A percentile compares a stretch with the other conserved stretches of the same genome.
phyloP scores from a whole-genome alignment of 2,329 filamentous ascomycete genomes.

The Pseudogymnoascus sp. region DNA sequence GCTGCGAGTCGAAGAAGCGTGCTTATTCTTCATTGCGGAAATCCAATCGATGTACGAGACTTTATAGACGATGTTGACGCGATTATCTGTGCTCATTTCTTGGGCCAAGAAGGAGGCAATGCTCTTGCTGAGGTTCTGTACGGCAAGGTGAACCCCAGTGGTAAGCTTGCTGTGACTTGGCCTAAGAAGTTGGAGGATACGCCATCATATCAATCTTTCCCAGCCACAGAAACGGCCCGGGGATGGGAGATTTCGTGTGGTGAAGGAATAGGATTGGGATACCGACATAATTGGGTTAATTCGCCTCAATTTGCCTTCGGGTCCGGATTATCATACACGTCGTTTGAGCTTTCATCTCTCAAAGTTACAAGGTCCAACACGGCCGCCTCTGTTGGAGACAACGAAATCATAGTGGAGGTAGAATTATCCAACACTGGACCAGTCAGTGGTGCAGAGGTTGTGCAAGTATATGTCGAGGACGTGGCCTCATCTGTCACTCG shows the following conservation, averaged over 20 bases:
- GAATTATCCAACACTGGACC: not conserved
- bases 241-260: not conserved
- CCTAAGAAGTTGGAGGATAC: conserved; percentile 35
- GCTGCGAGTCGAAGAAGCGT: conserved; percentile 17
- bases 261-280: not conserved
- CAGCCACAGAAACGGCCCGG: not conserved
- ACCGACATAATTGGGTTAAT: not conserved
- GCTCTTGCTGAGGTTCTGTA: conserved; percentile 72
- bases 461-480: conserved; percentile 17
- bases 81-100: conserved; percentile 52
- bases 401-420: not conserved
- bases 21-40: conserved; percentile 20
- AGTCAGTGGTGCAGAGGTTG: conserved; percentile 16
- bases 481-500: not conserved
- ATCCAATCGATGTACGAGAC: conserved; percentile 19
- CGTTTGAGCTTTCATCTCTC: not conserved
- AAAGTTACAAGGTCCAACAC: not conserved
- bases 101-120: conserved; percentile 57
- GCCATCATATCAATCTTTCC: not conserved
- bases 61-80: conserved; percentile 48
- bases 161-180: conserved; percentile 49
- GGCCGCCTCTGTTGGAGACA: not conserved
- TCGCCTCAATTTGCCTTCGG: conserved; percentile 1
- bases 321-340: conserved; percentile 13
- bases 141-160: conserved; percentile 59